Percentiles rank a stretch among this genome's conserved stretches.
These are phyloP conservation scores for Aspergillus tamarii DNA, from an alignment of 2,329 filamentous ascomycete genomes.

Conservation along the genomic window DNA sequence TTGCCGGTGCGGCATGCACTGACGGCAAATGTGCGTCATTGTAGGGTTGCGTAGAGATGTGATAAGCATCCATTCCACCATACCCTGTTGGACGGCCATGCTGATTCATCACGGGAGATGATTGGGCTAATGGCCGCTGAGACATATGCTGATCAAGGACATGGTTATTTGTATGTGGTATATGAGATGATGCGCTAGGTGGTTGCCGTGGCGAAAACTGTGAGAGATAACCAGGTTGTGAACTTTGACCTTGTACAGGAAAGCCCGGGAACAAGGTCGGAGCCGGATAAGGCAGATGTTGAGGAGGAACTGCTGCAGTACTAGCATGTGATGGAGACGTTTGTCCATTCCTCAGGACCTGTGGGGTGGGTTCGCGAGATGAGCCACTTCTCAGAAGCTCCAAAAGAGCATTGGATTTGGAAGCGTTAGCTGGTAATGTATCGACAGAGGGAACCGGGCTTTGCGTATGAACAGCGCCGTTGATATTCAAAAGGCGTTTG, in stretches of 20 bases:
- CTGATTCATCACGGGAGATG: conserved; percentile 18
- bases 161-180: conserved; percentile 14
- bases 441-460: conserved; percentile 15
- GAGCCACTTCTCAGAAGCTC: conserved; percentile 55
- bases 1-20: conserved; percentile 15
- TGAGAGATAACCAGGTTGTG: conserved; percentile 33
- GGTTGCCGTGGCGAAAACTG: conserved; percentile 23
- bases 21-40: conserved; percentile 23
- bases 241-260: conserved; percentile 37
- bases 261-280: conserved; percentile 48
- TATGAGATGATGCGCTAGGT: conserved; percentile 13
- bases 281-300: conserved; percentile 56
- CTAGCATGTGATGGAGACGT: conserved; percentile 60
- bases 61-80: conserved; percentile 27
- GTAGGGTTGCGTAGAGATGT: conserved; percentile 26
- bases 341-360: conserved; percentile 42
- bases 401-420: conserved; percentile 57
- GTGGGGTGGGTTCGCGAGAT: conserved; percentile 32
- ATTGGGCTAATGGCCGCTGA: conserved; percentile 15
- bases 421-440: conserved; percentile 34
- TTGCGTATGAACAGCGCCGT: conserved; percentile 20
- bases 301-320: conserved; percentile 57
- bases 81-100: conserved; percentile 24
- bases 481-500: conserved; percentile 53
- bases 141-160: conserved; percentile 11